Base-by-base conservation (phyloP, 164 flowering plant species). In the Piper betle region DNA sequence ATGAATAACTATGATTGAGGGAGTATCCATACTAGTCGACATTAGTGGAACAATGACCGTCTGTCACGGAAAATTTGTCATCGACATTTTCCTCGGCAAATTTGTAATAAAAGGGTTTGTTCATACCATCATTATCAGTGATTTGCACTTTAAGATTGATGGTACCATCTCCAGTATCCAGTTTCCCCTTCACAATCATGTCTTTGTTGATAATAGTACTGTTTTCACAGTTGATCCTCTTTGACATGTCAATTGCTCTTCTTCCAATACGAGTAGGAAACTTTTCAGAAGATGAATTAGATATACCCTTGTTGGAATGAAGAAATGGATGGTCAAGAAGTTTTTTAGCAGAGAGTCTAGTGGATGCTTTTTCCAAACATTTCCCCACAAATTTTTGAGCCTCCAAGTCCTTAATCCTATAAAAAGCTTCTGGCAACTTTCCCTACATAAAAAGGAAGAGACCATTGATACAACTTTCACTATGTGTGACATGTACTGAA, bases 71-170 rank as follows among this genome's bases (percentile, higher is more conserved):
- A 25, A 25, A 25, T 25, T 25, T 25, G 33, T 25, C 33, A 25
- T 25, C 33, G 33, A 1, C 33, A 25, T 25, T 25, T 25, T 25
- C 33, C 33, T 25, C 33, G 33, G 33, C 33, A 25, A 25, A 25
- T 25, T 25, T 25, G 33, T 25, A 25, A 25, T 25, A 25, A 25
- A 25, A 25, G 6, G 4, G 9, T 39, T 37, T 25, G 33, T 25
- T 25, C 33, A 25, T 79, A 89, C 97, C 91, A 66, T 81, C 62
- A 50, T 72, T 75, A 62, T 81, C 79, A 37, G 82, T 73, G 53
- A 90, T 82, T 59, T 81, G 84, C 5, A 90, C 90, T 81, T 81
- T 80, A 62, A 90, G 88, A 63, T 73, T 80, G 54, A 87, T 80
- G 39, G 87, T 73, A 55, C 84, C 80, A 43, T 82, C 84, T 39